These are phyloP conservation scores for Candida ipomoeae DNA, from an alignment of 805 yeast species.

Conservation along the genomic window DNA sequence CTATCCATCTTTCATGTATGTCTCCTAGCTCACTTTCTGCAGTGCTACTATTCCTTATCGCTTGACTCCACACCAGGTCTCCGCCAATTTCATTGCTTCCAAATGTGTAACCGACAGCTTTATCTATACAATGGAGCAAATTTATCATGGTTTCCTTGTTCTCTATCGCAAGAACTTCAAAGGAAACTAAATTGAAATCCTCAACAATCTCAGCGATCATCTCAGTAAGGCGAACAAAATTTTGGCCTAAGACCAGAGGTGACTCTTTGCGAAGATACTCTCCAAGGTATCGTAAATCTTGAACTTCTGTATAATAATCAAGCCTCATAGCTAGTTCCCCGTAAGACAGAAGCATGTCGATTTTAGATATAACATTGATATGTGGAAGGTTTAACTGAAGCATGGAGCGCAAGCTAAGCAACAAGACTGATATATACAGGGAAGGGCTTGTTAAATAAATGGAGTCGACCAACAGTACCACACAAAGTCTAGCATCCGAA, in stretches of 20 bases:
- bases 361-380: constrained; percentile 85
- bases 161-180: constrained; percentile 86
- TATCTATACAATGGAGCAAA: constrained; percentile 72
- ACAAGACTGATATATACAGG: constrained; percentile 76
- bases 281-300: constrained; percentile 64
- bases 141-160: constrained; percentile 90
- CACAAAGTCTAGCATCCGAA: constrained; percentile 72
- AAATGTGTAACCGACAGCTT: constrained; percentile 88
- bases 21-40: constrained; percentile 52
- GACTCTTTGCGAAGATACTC: constrained; percentile 73
- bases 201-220: constrained; percentile 78
- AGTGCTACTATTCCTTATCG: constrained; percentile 72
- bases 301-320: constrained; percentile 89
- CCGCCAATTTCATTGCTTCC: constrained; percentile 95
- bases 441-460: constrained; percentile 80
- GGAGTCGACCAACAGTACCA: constrained; percentile 82
- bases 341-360: constrained; percentile 72
- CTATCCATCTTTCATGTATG: constrained; percentile 95
- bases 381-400: constrained; percentile 90
- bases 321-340: constrained; percentile 79
- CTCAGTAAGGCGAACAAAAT: constrained; percentile 64
- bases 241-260: constrained; percentile 56
- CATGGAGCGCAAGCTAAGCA: constrained; percentile 87
- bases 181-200: constrained; percentile 83
- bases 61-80: constrained; percentile 97